Evolutionary conservation across 805 yeast species (phyloP), one percentile per base, ranked within the genome.

Genomic region (Tanozyma kutaoensis): DNA sequence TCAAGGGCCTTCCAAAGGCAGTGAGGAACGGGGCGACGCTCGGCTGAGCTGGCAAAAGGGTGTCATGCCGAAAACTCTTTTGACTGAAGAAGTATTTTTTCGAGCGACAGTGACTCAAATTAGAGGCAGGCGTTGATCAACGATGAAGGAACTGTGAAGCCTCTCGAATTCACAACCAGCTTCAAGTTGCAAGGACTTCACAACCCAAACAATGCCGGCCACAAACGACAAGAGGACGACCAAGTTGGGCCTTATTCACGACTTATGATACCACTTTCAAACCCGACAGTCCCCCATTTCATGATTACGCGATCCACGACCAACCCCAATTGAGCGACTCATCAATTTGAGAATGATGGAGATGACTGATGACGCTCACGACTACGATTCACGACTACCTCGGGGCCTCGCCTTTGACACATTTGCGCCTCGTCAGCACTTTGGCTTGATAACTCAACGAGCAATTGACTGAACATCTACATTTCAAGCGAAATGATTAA

Each of bases 1-100:
- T 84, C 15, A 75, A 72, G 41, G 93, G 91, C 2, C 58, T 85
- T 25, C 85, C 85, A 15, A 72, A 64, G 28, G 75, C 77, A 3
- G 62, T 80, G 18, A 68, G 70, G 39, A 66, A 65, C 31, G 74
- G 56, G 2, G 37, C 43, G n/a, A 44, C 51, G 10, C 32, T 56
- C 16, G 58, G 57, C 10, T 53, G 38, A 31, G n/a, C 21, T n/a
- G 14, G 14, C 10, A 13, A 13, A 8, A 32, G 29, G 12, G 7
- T 8, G 5, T 8, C 12, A 12, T 6, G 22, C 6, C 22, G 8
- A 12, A 8, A 7, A 12, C 22, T 12, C 12, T 20, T 26, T 15
- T 20, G 10, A 9, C 10, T 14, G 17, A 24, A 15, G 42, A 36
- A 34, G 34, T 31, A 35, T 39, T 25, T 16, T 20, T n/a, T 14